These are phyloP conservation scores for Salpingoeca rosetta DNA, from an alignment of 78 protist genomes.

Conservation along the genomic window DNA sequence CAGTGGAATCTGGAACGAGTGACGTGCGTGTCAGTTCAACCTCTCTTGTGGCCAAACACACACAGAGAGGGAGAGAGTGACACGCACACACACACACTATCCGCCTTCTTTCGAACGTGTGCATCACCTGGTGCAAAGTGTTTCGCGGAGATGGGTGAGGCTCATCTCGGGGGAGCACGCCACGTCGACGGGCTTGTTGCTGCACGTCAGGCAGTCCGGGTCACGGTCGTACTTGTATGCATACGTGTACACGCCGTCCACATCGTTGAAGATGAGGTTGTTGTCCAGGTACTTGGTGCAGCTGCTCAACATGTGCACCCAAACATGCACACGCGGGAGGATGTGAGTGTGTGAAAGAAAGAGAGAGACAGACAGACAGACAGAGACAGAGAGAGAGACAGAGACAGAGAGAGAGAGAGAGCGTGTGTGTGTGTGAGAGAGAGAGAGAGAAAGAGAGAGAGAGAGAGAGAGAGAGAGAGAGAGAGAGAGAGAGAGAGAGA, in stretches of 20 bases:
- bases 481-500: too few species aligned
- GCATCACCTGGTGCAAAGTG: conserved; percentile 8
- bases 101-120: conserved; percentile 19
- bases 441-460: too few species aligned
- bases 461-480: too few species aligned
- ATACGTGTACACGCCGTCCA: conserved; percentile 61
- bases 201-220: conserved; percentile 63
- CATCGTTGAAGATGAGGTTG: conserved; percentile 72
- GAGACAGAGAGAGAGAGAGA: too few species aligned
- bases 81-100: not conserved
- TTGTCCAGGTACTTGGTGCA: conserved; percentile 50
- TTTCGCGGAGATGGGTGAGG: not conserved
- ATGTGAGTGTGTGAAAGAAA: too few species aligned
- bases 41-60: not conserved
- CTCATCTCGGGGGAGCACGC: not conserved
- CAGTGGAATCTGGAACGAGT: not conserved
- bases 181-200: conserved; percentile 15
- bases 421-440: too few species aligned
- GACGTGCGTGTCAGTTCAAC: too few species aligned
- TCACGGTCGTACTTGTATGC: conserved; percentile 63
- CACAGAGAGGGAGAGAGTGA: not conserved
- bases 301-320: too few species aligned
- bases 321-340: too few species aligned
- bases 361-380: too few species aligned
- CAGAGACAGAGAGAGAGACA: too few species aligned